phyloP scores from a whole-genome alignment of 2,329 filamentous ascomycete species.

The Aspergillus glaucus region DNA sequence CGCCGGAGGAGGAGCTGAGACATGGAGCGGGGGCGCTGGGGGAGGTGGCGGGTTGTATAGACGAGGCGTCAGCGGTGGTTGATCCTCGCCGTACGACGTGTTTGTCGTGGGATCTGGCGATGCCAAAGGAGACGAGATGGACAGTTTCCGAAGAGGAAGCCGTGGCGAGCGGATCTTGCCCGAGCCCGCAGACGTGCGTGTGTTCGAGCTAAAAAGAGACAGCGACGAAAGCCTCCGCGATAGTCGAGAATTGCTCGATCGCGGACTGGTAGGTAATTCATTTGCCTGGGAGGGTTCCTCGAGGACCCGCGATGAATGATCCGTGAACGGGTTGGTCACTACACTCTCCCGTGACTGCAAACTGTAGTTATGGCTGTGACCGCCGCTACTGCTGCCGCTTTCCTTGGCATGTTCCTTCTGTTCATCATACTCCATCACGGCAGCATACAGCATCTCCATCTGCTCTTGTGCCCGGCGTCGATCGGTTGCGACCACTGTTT shows the following conservation, averaged over 20 bases:
- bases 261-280: conserved; percentile 24
- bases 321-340: conserved; percentile 22
- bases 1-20: conserved; percentile 32
- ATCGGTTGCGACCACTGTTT: conserved; percentile 67
- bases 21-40: conserved; percentile 31
- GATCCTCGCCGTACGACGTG: conserved; percentile 42
- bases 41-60: conserved; percentile 51
- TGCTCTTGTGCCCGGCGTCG: conserved; percentile 69
- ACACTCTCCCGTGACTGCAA: conserved; percentile 18
- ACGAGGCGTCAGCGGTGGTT: conserved; percentile 52
- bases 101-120: conserved; percentile 39
- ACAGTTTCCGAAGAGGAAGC: conserved; percentile 46
- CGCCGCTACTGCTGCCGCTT: conserved; percentile 10
- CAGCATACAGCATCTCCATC: conserved; percentile 83
- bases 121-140: conserved; percentile 51
- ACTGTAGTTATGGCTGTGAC: neutral
- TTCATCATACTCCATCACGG: conserved; percentile 82
- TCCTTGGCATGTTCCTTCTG: conserved; percentile 30
- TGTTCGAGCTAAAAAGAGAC: conserved; percentile 37
- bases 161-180: conserved; percentile 40
- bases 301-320: conserved; percentile 20
- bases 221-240: conserved; percentile 33
- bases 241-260: conserved; percentile 26
- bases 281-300: conserved; percentile 15
- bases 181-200: conserved; percentile 32